Percentiles rank a stretch among this genome's conserved stretches.
These are phyloP conservation scores for Canariomyces notabilis DNA, from an alignment of 2,329 filamentous ascomycete genomes.

Conservation along the genomic window DNA sequence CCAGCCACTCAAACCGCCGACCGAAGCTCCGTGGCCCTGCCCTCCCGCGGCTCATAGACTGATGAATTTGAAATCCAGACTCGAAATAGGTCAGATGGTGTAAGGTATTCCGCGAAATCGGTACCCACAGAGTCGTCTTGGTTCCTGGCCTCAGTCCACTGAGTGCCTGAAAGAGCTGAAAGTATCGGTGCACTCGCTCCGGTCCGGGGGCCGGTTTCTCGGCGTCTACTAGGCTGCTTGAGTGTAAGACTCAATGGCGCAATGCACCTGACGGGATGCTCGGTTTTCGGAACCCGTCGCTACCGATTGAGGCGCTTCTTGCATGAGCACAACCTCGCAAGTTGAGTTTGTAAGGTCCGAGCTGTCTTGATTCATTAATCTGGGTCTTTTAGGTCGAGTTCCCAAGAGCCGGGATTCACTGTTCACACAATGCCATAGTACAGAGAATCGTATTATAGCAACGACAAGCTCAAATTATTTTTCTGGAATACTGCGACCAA, in stretches of 20 bases:
- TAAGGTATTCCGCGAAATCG: no score
- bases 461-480: neutral
- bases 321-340: neutral
- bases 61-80: no score
- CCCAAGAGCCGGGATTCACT: no score
- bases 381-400: no score
- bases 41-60: neutral
- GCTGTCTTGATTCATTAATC: no score
- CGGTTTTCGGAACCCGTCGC: neutral
- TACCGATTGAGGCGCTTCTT: neutral
- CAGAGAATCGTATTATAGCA: neutral
- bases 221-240: no score
- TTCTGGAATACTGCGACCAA: constrained; percentile 3
- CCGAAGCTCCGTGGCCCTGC: neutral
- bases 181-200: neutral
- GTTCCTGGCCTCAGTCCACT: no score
- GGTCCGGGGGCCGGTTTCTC: no score
- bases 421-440: neutral
- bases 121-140: no score
- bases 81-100: no score
- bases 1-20: neutral
- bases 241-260: neutral
- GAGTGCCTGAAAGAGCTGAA: no score
- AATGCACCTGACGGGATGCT: constrained; percentile 1
- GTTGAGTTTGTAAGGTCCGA: no score